Conservation (phyloP, 164 flowering plant species). For the Taxillus chinensis region DNA sequence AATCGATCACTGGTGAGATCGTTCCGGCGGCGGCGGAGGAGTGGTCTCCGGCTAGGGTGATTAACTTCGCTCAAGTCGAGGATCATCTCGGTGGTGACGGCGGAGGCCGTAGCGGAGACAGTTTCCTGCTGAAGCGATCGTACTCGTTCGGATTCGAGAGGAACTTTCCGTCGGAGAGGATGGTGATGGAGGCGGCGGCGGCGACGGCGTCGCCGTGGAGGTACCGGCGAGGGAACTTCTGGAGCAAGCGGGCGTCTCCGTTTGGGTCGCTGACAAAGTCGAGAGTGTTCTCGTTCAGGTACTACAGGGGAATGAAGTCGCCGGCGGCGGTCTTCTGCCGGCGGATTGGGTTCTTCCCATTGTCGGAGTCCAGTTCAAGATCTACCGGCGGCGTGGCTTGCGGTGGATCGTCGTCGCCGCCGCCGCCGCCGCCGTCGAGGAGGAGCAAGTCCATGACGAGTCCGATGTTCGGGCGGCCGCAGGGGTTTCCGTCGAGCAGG, state of each 20-base stretch:
- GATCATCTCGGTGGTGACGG: conserved; percentile 13
- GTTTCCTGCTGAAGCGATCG: conserved; percentile 68
- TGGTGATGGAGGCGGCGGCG: conserved; percentile 50
- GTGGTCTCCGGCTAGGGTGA: conserved; percentile 19
- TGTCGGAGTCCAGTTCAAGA: conserved; percentile 60
- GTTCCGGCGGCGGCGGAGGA: conserved; percentile 17
- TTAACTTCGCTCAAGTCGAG: conserved; percentile 18
- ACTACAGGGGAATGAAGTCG: conserved; percentile 56
- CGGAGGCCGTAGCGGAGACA: conserved; percentile 13
- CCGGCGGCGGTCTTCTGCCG: conserved; percentile 75
- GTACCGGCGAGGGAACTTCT: conserved; percentile 40
- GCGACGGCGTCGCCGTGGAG: conserved; percentile 85
- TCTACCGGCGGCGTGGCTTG: conserved; percentile 17
- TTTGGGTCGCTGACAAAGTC: conserved; percentile 49
- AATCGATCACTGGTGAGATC: conserved; percentile 15
- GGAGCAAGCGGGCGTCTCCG: conserved; percentile 77
- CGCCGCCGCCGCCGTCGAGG: conserved; percentile 25
- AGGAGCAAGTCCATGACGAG: conserved; percentile 71
- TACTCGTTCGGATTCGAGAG: conserved; percentile 90
- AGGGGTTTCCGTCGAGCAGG: conserved; percentile 61
- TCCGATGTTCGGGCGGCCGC: conserved; percentile 57
- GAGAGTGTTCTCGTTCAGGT: conserved; percentile 77
- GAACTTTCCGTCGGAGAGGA: conserved; percentile 48
- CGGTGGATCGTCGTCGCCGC: conserved; percentile 27
- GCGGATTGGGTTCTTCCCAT: conserved; percentile 45